phyloP scores from a whole-genome alignment of 148 eudicot genomes.

The Euryodendron excelsum region DNA sequence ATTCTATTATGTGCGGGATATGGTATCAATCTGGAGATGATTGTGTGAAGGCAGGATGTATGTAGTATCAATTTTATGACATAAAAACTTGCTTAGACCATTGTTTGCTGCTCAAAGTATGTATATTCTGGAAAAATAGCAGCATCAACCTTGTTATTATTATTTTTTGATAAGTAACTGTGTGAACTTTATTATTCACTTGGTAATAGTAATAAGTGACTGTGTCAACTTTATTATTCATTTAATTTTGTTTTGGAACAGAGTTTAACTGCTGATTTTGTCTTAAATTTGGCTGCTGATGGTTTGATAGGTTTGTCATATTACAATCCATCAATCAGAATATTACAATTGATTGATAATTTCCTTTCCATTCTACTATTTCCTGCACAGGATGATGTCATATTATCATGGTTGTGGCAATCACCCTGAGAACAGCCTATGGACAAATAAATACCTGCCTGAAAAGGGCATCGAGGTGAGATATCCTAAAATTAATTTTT shows the following conservation, averaged over 20 bases:
- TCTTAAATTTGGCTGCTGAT: neutral
- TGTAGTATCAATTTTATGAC: neutral
- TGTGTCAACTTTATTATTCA: neutral
- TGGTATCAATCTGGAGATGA: neutral
- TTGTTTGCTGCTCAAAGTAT: neutral
- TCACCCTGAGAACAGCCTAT: conserved; percentile 70
- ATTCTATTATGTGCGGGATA: neutral
- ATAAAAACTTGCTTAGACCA: neutral
- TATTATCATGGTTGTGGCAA: conserved; percentile 38
- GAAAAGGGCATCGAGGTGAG: conserved; percentile 77
- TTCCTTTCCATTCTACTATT: conserved; percentile 7
- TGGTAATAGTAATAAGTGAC: too few relatives aligned
- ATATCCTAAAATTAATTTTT: conserved; percentile 13
- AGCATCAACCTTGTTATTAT: too few relatives aligned
- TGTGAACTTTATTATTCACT: too few relatives aligned
- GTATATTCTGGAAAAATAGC: neutral
- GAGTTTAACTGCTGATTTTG: neutral
- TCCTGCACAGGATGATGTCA: conserved; percentile 43
- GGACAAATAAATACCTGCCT: conserved; percentile 92
- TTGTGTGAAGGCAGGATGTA: neutral
- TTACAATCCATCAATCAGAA: neutral
- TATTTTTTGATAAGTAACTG: too few relatives aligned
- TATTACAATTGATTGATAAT: neutral
- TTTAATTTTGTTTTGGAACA: neutral
- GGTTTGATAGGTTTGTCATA: neutral